A percentile compares a stretch with the other conserved stretches of the same genome.
Conservation (phyloP, 345 rosid genomes). For the Reutealis trisperma region DNA sequence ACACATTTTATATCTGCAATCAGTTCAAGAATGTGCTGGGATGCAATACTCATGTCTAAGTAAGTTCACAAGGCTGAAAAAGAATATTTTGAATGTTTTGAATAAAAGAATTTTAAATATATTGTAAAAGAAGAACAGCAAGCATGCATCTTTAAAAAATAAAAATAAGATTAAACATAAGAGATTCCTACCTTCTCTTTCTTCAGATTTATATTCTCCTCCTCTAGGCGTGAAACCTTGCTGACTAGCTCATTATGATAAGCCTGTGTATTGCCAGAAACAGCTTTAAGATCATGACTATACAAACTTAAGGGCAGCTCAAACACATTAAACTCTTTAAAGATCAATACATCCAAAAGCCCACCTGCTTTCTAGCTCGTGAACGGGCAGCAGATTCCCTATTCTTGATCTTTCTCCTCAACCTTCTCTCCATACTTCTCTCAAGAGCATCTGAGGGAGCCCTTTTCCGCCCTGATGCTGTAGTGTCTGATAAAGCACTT, state of each 20-base stretch:
- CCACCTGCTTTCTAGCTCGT: conserved; percentile 65
- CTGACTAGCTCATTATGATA: conserved; percentile 59
- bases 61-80: not conserved
- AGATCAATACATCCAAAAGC: not conserved
- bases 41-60: not conserved
- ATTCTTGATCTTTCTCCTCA: conserved; percentile 69
- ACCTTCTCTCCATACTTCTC: conserved; percentile 53
- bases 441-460: conserved; percentile 39
- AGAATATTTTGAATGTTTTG: not conserved
- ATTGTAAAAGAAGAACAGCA: not conserved
- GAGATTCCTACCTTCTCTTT: conserved; percentile 51
- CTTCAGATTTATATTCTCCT: conserved; percentile 51
- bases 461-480: conserved; percentile 38
- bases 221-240: conserved; percentile 56
- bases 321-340: not conserved
- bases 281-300: not conserved
- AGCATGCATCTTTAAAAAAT: not conserved
- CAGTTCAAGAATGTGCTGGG: not conserved
- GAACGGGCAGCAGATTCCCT: conserved; percentile 76
- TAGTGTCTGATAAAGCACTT: conserved; percentile 34
- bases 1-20: not conserved
- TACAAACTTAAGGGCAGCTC: not conserved
- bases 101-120: too few relatives aligned
- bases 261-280: conserved; percentile 38
- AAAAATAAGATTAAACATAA: not conserved